Evolutionary conservation across 2,329 filamentous ascomycete genomes (phyloP).

Genomic region (Purpureocillium lavendulum): DNA sequence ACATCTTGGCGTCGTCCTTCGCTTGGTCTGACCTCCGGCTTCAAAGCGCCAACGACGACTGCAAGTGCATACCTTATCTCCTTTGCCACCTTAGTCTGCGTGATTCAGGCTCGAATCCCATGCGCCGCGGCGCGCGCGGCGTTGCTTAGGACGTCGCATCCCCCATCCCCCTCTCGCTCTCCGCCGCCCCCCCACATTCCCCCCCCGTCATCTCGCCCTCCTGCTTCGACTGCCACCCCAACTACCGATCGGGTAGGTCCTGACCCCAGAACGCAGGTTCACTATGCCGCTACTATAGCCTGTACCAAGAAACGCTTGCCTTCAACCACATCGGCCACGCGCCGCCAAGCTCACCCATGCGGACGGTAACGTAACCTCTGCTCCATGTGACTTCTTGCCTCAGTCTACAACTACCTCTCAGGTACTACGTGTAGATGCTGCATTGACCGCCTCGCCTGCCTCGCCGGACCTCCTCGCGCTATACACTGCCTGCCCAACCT

Average conservation of each 20-base stretch:
- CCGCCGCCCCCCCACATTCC: background rate
- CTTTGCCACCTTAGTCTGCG: no score
- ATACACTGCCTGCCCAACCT: background rate
- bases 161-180: background rate
- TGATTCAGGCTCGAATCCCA: no score
- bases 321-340: background rate
- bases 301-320: no score
- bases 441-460: no score
- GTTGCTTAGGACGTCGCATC: no score
- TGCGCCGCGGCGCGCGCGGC: no score
- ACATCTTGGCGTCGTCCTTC: background rate
- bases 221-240: background rate
- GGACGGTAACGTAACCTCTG: slow-evolving; percentile 3
- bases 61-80: no score
- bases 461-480: no score
- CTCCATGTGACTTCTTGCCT: slow-evolving; percentile 5
- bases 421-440: background rate
- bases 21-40: background rate
- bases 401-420: slow-evolving; percentile 6
- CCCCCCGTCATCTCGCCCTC: background rate
- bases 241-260: background rate
- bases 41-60: no score
- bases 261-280: background rate
- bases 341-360: background rate
- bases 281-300: no score